phyloP scores from a whole-genome alignment of 305 asterid species.

The Solanum hybrid region DNA sequence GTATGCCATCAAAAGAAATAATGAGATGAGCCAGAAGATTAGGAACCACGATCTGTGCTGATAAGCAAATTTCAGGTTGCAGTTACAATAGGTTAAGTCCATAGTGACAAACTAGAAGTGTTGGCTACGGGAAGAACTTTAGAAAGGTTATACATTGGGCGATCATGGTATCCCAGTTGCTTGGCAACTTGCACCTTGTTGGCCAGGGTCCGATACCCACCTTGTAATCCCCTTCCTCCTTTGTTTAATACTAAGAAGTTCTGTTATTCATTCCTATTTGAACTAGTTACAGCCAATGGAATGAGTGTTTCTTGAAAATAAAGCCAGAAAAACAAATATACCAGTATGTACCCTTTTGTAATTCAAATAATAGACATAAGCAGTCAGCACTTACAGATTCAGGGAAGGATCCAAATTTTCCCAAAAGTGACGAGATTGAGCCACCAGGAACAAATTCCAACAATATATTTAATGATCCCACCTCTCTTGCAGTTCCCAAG shows the following conservation, averaged over 20 bases:
- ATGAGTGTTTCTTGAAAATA: neutral
- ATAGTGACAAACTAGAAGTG: neutral
- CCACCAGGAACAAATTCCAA: conserved; percentile 96
- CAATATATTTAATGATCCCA: conserved; percentile 73
- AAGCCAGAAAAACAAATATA: neutral
- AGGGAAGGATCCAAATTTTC: conserved; percentile 87
- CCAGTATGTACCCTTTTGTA: neutral
- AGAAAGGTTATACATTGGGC: neutral
- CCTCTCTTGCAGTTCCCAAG: conserved; percentile 87
- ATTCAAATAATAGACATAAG: neutral
- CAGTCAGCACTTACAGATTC: conserved; percentile 64
- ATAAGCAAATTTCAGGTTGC: neutral
- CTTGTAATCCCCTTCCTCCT: neutral
- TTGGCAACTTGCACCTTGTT: neutral
- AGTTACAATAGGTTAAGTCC: conserved; percentile 7
- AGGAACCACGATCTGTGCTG: neutral
- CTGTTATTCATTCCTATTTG: neutral
- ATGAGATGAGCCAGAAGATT: neutral
- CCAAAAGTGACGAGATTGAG: conserved; percentile 88
- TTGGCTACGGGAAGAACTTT: neutral
- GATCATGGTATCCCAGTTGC: neutral
- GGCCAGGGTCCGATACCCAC: neutral
- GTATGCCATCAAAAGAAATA: conserved; percentile 10
- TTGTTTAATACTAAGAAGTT: neutral
- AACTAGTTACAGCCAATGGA: neutral